Conservation (phyloP, 371 early-diverging fungal species). For the Amoeboradix gromovi region DNA sequence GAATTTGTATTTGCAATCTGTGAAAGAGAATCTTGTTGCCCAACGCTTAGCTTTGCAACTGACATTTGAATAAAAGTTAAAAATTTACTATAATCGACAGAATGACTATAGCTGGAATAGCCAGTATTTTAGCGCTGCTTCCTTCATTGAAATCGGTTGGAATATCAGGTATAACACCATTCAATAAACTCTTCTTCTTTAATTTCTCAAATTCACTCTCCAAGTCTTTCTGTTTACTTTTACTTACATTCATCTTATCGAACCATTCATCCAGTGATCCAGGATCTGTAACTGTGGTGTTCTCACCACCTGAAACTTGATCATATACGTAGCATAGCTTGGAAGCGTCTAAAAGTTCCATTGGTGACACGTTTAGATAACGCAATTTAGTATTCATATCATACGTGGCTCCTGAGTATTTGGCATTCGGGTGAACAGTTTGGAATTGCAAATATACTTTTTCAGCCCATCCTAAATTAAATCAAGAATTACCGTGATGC, state of each 20-base stretch:
- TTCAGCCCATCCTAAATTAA: neutral
- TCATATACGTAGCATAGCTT: neutral
- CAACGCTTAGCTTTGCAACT: too few species aligned
- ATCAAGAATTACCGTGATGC: too few species aligned
- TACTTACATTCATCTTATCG: neutral
- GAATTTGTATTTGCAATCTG: too few species aligned
- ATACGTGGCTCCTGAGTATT: neutral
- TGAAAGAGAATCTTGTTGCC: too few species aligned
- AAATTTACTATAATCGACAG: too few species aligned
- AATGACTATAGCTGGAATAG: too few species aligned
- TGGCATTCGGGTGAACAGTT: neutral
- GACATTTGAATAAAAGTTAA: too few species aligned
- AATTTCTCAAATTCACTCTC: neutral
- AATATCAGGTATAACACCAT: neutral
- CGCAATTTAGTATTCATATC: neutral
- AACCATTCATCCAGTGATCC: neutral
- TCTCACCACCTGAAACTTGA: neutral
- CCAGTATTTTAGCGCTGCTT: neutral
- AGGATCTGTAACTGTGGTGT: neutral
- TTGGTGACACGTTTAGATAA: neutral
- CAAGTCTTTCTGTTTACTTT: neutral
- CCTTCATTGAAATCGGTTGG: neutral
- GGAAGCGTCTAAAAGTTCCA: neutral
- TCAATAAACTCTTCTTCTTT: neutral
- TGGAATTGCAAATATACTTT: neutral